Percentiles rank a stretch among this genome's conserved stretches.
These are phyloP conservation scores for Pichia sp. DNA, from an alignment of 1,139 yeast species.

Conservation along the genomic window DNA sequence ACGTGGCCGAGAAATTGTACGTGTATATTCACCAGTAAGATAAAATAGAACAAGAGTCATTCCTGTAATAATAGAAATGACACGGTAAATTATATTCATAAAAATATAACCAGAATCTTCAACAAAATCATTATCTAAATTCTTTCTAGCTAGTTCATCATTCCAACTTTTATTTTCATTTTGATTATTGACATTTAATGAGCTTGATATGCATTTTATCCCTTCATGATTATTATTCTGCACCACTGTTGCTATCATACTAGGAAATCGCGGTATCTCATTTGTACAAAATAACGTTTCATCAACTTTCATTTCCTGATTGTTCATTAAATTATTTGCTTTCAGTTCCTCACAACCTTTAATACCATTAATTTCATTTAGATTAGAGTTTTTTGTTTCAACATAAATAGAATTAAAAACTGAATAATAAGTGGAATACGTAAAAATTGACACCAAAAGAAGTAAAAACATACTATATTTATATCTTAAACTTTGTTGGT, in stretches of 20 bases:
- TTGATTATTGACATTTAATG: too few relatives aligned
- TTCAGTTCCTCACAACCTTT: too few relatives aligned
- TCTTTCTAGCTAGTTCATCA: neutral
- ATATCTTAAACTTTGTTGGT: constrained; percentile 61
- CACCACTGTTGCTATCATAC: neutral
- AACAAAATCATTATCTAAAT: neutral
- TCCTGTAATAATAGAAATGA: constrained; percentile 57
- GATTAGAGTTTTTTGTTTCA: neutral
- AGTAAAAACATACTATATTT: constrained; percentile 65
- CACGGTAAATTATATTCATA: constrained; percentile 42
- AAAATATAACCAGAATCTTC: constrained; percentile 4
- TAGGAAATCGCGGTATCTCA: neutral
- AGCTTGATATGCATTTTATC: neutral
- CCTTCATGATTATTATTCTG: neutral
- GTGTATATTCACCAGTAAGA: constrained; percentile 80
- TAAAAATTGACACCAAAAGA: constrained; percentile 23
- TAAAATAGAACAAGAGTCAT: constrained; percentile 74
- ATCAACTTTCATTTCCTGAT: neutral
- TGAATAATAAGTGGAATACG: constrained; percentile 20
- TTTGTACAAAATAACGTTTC: neutral
- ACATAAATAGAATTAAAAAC: constrained; percentile 19
- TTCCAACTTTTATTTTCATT: neutral
- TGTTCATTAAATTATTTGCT: too few relatives aligned
- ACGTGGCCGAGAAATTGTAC: constrained; percentile 78
- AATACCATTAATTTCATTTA: neutral